Percentiles rank a stretch among this genome's conserved stretches.
phyloP scores from a whole-genome alignment of 352 stramenopile genomes.

The Plasmopara viticola region DNA sequence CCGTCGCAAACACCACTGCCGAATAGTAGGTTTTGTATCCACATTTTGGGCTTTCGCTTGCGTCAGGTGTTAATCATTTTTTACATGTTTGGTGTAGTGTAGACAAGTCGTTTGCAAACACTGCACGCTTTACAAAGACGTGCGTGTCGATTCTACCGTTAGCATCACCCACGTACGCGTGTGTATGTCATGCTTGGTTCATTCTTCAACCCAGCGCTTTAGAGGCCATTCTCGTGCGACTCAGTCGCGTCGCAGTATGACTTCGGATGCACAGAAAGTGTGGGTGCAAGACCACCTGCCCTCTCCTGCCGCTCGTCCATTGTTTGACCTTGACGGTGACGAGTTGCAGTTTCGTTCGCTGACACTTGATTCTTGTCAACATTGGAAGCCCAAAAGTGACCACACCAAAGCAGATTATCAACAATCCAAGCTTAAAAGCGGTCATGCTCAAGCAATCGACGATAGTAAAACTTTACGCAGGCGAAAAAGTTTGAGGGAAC shows the following conservation, averaged over 20 bases:
- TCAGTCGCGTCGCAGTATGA: slow-evolving; percentile 17
- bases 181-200: slow-evolving; percentile 75
- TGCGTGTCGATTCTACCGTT: slow-evolving; percentile 37
- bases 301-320: slow-evolving; percentile 41
- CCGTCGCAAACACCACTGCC: slow-evolving; percentile 82
- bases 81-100: slow-evolving; percentile 32
- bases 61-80: neutral
- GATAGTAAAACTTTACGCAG: slow-evolving; percentile 20
- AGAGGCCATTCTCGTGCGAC: slow-evolving; percentile 1
- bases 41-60: neutral
- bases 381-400: slow-evolving; percentile 22
- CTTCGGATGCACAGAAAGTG: slow-evolving; percentile 34
- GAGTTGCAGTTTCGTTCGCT: slow-evolving; percentile 15
- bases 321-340: slow-evolving; percentile 36
- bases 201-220: slow-evolving; percentile 22
- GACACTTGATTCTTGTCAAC: slow-evolving; percentile 12
- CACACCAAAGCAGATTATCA: slow-evolving; percentile 24
- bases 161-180: slow-evolving; percentile 65
- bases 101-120: slow-evolving; percentile 77
- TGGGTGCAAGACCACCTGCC: slow-evolving; percentile 62
- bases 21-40: slow-evolving; percentile 40
- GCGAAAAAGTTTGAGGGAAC: slow-evolving; percentile 11
- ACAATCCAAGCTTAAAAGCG: slow-evolving; percentile 22
- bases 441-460: slow-evolving; percentile 24
- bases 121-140: slow-evolving; percentile 72